Evolutionary conservation across 2,329 filamentous ascomycete genomes (phyloP), one percentile per base, ranked within the genome.

Genomic region (Xylariaceae sp.): DNA sequence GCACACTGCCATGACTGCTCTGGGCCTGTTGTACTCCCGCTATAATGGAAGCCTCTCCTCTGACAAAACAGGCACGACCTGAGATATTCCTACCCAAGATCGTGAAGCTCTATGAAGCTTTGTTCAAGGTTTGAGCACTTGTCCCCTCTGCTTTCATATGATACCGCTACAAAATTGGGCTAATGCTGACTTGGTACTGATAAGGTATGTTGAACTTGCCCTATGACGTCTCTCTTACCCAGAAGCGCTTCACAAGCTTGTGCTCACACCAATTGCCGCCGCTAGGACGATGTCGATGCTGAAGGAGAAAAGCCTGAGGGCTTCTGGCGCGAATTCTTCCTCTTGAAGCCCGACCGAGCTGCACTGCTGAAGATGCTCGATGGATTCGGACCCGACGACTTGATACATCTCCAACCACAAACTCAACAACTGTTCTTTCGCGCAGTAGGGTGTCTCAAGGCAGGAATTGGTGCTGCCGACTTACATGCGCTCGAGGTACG

Each of bases 301-400:
- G 75, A 79, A 43, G 64, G 69, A 36, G 83, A 88, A 18, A 83
- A 83, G 46, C 77, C 86, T 1, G 88, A 95, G 44, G 90, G 88
- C 30, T 98, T 96, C 67, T 98, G 92, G 92, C 76, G 79, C 50
- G 92, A 96, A 64, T 88, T 98, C 66, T 98, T 98, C 62, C 74
- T 98, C 26, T 72, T 96, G 42, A 81, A 81, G 47, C 89, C 90
- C 15, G 88, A 96, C 59, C 74, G 78, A 38, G 61, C 70, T 4
- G 75, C 79, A 34, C 68, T 98, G 48, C 76, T 78, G 59, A 68
- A 67, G 34, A 74, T 88, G 33, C 68, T 98, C 45, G 76, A 81
- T 47, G 69, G 74, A n/a, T 68, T 92, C 28, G 74, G 76, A 36
- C 77, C 88, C 5, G 81, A 86, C 50, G 81, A 89, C 52, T 71